Percentiles rank a stretch among this genome's conserved stretches.
phyloP scores from a whole-genome alignment of 2,329 filamentous ascomycete genomes.

The Nakataea oryzae region DNA sequence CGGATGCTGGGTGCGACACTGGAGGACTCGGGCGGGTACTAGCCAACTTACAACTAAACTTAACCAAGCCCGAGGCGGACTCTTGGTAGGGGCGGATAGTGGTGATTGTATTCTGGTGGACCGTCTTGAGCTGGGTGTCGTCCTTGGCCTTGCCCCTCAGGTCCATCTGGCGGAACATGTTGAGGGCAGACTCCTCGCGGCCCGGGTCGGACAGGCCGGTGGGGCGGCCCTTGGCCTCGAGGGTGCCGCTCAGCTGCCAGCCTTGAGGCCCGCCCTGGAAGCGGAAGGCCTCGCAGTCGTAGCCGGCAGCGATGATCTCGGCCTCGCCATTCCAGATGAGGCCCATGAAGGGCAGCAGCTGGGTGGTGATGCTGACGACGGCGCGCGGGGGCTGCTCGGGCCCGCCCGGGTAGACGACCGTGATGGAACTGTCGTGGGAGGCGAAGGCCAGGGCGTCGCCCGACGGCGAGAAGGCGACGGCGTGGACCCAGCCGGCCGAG shows the following conservation, averaged over 20 bases:
- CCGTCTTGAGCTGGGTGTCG: slow-evolving; percentile 87
- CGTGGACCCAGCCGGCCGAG: slow-evolving; percentile 93
- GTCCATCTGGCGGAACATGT: slow-evolving; percentile 99
- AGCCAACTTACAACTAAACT: slow-evolving; percentile 72
- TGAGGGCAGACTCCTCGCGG: slow-evolving; percentile 84
- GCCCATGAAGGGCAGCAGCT: slow-evolving; percentile 84
- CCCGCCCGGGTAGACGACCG: slow-evolving; percentile 85
- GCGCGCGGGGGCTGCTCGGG: slow-evolving; percentile 85
- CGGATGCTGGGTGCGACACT: neutral
- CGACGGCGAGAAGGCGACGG: slow-evolving; percentile 83
- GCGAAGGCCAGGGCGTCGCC: slow-evolving; percentile 91
- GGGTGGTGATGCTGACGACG: slow-evolving; percentile 82
- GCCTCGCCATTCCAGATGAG: slow-evolving; percentile 85
- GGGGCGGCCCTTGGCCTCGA: slow-evolving; percentile 62
- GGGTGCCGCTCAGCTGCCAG: slow-evolving; percentile 73
- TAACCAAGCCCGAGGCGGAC: slow-evolving; percentile 51
- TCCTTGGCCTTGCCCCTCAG: slow-evolving; percentile 87
- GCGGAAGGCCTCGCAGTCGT: slow-evolving; percentile 83
- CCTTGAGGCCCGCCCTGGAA: slow-evolving; percentile 69
- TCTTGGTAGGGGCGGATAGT: slow-evolving; percentile 70
- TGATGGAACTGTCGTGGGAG: slow-evolving; percentile 92
- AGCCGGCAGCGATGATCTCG: slow-evolving; percentile 91
- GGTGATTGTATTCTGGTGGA: slow-evolving; percentile 93
- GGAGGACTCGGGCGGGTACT: neutral
- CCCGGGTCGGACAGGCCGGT: slow-evolving; percentile 41